Evolutionary conservation across 768 basidiomycete genomes (phyloP), one percentile per base, ranked within the genome.

Genomic region (Suillus brevipes): DNA sequence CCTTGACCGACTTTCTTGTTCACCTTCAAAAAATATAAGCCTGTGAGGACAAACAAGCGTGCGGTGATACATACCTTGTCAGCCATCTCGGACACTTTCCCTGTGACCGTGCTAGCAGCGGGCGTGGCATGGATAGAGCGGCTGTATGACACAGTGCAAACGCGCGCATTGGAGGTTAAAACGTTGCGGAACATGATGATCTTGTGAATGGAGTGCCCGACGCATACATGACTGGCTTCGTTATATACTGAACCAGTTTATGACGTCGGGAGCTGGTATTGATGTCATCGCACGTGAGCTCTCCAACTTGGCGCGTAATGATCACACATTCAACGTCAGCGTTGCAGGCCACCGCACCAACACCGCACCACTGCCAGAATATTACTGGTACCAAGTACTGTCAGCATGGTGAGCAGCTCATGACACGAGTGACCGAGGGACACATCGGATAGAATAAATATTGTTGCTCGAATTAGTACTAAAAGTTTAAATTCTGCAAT

Each of bases 1-100:
- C 76, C 74, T 58, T 73, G 38, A 4, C 81, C 82, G 25, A 79
- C 76, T 31, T 72, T 73, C 67, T 76, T 81, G 73, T 81, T 83
- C 20, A 81, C 75, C 79, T 82, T 63, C 25, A 56, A 9, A 8
- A 56, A 9, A 8, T 16, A 45, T 23, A 23, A 12, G 53, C n/a
- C 53, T 34, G n/a, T 28, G 28, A 64, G 23, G 23, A 25, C 5
- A 47, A 31, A 18, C 28, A 10, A 20, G 16, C 12, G 38, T 9
- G 45, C 16, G 25, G 20, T 38, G 53, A 16, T 6, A 36, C 42
- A 16, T 28, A 81, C 80, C 70, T 78, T 78, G 60, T 76, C 73
- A 25, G 79, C 79, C 9, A 78, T 74, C 40, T 80, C 77, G 37
- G 78, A 72, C 58, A 79, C 76, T 64, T 75, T 79, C 42, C 81